phyloP scores from a whole-genome alignment of 768 basidiomycete genomes.

The Tricholoma hemisulphureum region DNA sequence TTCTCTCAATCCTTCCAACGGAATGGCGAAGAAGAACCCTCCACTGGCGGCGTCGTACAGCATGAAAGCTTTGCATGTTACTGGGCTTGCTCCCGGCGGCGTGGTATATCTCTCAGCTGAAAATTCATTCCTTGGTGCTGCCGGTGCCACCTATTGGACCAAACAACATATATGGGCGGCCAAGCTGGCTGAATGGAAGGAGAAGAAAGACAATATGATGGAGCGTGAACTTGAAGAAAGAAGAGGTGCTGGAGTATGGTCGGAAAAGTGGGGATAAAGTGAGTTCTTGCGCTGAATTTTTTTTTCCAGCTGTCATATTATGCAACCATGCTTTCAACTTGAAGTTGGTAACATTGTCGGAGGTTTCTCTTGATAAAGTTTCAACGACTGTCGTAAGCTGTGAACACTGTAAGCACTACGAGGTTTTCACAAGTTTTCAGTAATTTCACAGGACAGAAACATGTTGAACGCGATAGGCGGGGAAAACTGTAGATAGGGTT shows the following conservation, averaged over 20 bases:
- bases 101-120: constrained; percentile 23
- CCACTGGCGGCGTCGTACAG: constrained; percentile 21
- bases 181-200: not conserved
- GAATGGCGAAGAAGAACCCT: constrained; percentile 13
- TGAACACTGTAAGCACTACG: not conserved
- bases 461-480: not conserved
- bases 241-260: too few species aligned
- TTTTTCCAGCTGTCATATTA: not conserved
- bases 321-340: not conserved
- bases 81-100: constrained; percentile 13
- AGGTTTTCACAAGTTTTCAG: too few species aligned
- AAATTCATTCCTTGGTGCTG: not conserved
- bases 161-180: not conserved
- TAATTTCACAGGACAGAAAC: too few species aligned
- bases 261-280: not conserved
- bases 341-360: not conserved
- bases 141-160: not conserved
- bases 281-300: not conserved
- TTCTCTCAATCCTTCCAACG: constrained; percentile 18
- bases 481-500: not conserved
- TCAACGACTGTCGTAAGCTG: not conserved
- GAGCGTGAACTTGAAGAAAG: not conserved
- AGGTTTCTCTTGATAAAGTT: not conserved
- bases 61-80: constrained; percentile 33
- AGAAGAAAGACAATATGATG: not conserved